These are phyloP conservation scores for Penstemon eatonii DNA, from an alignment of 257 asterid species.

Conservation along the genomic window DNA sequence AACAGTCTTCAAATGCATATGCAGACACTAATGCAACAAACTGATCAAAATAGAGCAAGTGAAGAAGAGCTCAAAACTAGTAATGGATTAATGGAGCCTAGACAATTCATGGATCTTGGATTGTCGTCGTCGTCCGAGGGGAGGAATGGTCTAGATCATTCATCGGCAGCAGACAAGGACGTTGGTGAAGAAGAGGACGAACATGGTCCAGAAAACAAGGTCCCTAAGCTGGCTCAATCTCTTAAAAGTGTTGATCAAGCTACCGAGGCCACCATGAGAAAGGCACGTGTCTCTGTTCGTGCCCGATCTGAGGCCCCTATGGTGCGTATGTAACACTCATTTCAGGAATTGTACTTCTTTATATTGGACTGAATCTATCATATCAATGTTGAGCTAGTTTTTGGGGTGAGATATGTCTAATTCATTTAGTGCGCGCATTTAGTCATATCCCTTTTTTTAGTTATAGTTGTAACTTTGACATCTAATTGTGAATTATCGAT, in stretches of 20 bases:
- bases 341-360: too few relatives aligned
- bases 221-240: conserved; percentile 37
- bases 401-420: too few relatives aligned
- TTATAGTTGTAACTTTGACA: too few relatives aligned
- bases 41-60: conserved; percentile 28
- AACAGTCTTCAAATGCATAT: conserved; percentile 58
- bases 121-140: conserved; percentile 62
- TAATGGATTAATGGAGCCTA: conserved; percentile 49
- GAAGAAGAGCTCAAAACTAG: conserved; percentile 36
- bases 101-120: conserved; percentile 90
- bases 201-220: conserved; percentile 51
- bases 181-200: conserved; percentile 39
- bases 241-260: conserved; percentile 68
- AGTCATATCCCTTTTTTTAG: too few relatives aligned
- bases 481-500: too few relatives aligned
- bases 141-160: conserved; percentile 36
- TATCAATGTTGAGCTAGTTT: too few relatives aligned
- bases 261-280: conserved; percentile 89
- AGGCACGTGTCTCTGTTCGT: conserved; percentile 95
- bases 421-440: too few relatives aligned
- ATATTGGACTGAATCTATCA: too few relatives aligned
- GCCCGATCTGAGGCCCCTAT: conserved; percentile 89
- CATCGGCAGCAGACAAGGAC: conserved; percentile 39
- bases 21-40: conserved; percentile 39
- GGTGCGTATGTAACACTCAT: conserved; percentile 41